Conservation (phyloP, 2,329 filamentous ascomycete species). For the Aspergillus sojae region DNA sequence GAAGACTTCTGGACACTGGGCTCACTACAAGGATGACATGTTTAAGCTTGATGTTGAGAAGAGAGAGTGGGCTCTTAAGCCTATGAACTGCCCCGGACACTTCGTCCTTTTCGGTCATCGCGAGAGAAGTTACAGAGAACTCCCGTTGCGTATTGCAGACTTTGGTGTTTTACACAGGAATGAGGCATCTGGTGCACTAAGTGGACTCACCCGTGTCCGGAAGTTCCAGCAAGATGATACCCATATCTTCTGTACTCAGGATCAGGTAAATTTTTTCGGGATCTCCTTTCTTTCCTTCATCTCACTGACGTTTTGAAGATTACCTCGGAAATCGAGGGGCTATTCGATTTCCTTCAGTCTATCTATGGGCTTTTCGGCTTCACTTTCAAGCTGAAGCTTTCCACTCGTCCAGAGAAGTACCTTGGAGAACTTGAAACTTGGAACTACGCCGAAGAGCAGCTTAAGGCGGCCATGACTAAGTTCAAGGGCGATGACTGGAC, state of each 20-base stretch:
- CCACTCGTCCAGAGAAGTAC: constrained; percentile 85
- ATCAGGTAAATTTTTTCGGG: constrained; percentile 56
- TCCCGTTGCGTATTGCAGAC: constrained; percentile 91
- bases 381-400: constrained; percentile 91
- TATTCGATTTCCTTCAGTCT: constrained; percentile 83
- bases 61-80: constrained; percentile 82
- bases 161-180: constrained; percentile 96
- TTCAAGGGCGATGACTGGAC: constrained; percentile 81
- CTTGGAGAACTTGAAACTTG: constrained; percentile 85
- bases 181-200: constrained; percentile 88
- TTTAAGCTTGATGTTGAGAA: constrained; percentile 83
- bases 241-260: constrained; percentile 90
- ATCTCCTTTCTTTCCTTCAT: neutral
- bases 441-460: constrained; percentile 81
- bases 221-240: constrained; percentile 96
- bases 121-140: constrained; percentile 82
- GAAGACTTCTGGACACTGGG: constrained; percentile 95
- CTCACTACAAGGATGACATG: constrained; percentile 94
- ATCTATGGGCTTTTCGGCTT: constrained; percentile 85
- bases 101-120: constrained; percentile 84
- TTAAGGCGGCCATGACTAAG: constrained; percentile 76
- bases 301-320: constrained; percentile 47
- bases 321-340: constrained; percentile 71
- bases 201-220: constrained; percentile 86
- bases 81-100: constrained; percentile 98